Evolutionary conservation across 768 basidiomycete species (phyloP), one percentile per base, ranked within the genome.

Genomic region (Lactifluus volemus): DNA sequence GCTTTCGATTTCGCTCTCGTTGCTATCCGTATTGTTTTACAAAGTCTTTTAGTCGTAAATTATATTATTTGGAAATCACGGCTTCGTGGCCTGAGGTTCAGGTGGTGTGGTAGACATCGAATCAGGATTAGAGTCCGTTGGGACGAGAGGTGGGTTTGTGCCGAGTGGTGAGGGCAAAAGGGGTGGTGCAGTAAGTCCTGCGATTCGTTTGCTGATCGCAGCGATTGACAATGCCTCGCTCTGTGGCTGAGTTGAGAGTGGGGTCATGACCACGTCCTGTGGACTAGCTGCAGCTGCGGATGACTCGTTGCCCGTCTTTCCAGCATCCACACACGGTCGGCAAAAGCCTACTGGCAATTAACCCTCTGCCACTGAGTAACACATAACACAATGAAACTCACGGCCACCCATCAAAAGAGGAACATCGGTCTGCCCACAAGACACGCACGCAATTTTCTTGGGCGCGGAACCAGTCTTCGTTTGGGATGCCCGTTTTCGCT

Each of bases 331-430:
- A 63, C 87, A 89, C 11, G 80, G 79, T 21, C 86, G 81, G 72
- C 87, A 89, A 68, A 78, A 88, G 60, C 84, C 87, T 89, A 50
- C 14, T 36, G 15, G 47, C 2, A n/a, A n/a, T 55, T 61, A 36
- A 39, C 1, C 49, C 9, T 19, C 44, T 63, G 38, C 55, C 49
- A 21, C 54, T 6, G 21, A 47, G 19, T 21, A 19, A 19, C n/a
- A 10, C 51, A 30, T 34, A 57, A 51, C n/a, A 17, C 21, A 32
- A 39, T 12, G 19, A n/a, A 29, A 78, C 87, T 78, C 65, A 89
- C 88, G 79, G 45, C 88, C 88, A 59, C 86, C 86, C 69, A 84
- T 76, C 55, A 89, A 81, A n/a, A 90, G 75, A 7, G 88, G 88
- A 14, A 89, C 88, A 67, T 87, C 85, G 15, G 78, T 81, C 69